Percentiles rank a stretch among this genome's conserved stretches.
Evolutionary conservation across 1,139 yeast genomes (phyloP).

Genomic region (Cylindricascospora bacillispora): DNA sequence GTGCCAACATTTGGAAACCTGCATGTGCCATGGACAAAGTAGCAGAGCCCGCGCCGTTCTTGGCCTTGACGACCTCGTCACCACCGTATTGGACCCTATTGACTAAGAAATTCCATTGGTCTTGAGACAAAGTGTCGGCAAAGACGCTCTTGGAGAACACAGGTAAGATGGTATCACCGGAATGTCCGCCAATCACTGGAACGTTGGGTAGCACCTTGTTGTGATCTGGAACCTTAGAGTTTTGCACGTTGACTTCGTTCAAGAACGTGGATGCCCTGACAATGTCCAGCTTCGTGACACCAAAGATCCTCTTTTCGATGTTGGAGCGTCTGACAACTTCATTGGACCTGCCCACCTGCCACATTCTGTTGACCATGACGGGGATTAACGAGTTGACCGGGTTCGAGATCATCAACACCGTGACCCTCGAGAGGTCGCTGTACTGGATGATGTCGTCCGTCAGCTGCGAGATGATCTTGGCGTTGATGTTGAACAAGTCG

Average conservation of each 20-base stretch:
- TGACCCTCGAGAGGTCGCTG: conserved; percentile 22
- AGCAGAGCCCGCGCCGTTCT: conserved; percentile 90
- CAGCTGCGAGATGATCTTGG: conserved; percentile 74
- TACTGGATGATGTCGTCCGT: conserved; percentile 63
- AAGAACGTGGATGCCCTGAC: conserved; percentile 82
- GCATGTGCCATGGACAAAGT: conserved; percentile 97
- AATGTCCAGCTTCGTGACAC: conserved; percentile 85
- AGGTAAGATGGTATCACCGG: conserved; percentile 59
- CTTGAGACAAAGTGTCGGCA: conserved; percentile 21
- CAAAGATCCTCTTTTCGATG: conserved; percentile 72
- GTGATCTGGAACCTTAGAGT: conserved; percentile 4
- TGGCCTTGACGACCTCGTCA: conserved; percentile 92
- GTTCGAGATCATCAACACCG: conserved; percentile 72
- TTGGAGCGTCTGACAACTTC: too few species aligned
- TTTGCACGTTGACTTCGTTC: too few species aligned
- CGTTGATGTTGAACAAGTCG: conserved; percentile 86
- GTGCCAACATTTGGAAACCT: conserved; percentile 64
- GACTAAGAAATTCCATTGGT: conserved; percentile 54
- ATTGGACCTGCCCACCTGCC: conserved; percentile 20
- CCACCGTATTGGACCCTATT: conserved; percentile 95
- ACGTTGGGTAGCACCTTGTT: conserved; percentile 37
- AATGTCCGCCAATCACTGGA: conserved; percentile 93
- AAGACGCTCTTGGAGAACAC: conserved; percentile 31
- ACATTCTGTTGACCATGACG: conserved; percentile 64
- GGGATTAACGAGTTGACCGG: conserved; percentile 96